Percentiles rank a stretch among this genome's conserved stretches.
phyloP scores from a whole-genome alignment of 352 stramenopile species.

The Globisporangium spinosum region DNA sequence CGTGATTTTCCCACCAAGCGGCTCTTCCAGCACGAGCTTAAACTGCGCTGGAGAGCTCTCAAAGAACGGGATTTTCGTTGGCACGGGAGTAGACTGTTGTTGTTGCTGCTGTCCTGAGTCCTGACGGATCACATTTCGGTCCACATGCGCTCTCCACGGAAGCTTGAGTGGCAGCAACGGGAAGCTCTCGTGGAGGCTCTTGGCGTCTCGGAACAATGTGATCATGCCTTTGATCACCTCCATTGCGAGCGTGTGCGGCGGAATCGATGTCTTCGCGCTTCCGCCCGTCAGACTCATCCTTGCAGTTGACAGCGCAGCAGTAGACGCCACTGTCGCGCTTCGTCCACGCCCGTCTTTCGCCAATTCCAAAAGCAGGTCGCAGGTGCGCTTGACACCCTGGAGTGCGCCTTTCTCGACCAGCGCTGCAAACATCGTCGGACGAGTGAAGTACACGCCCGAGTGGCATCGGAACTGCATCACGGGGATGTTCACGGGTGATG shows the following conservation, averaged over 20 bases:
- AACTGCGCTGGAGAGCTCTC: constrained; percentile 41
- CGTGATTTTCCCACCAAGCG: constrained; percentile 37
- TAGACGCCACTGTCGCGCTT: background rate
- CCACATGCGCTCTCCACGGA: constrained; percentile 33
- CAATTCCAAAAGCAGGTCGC: constrained; percentile 23
- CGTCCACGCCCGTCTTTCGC: constrained; percentile 19
- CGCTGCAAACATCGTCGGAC: constrained; percentile 24
- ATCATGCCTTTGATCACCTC: constrained; percentile 56
- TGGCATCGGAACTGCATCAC: constrained; percentile 25
- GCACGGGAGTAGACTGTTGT: background rate
- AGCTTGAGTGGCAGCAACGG: constrained; percentile 38
- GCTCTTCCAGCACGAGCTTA: constrained; percentile 40
- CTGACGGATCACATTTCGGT: background rate
- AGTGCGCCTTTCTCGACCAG: constrained; percentile 28
- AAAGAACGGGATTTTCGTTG: constrained; percentile 45
- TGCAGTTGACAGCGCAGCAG: background rate
- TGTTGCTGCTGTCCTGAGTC: background rate
- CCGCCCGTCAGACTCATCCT: background rate
- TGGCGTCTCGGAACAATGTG: constrained; percentile 26
- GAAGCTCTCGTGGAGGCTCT: constrained; percentile 26
- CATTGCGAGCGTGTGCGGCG: constrained; percentile 40
- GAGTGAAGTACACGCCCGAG: constrained; percentile 29
- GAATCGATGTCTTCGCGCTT: constrained; percentile 10
- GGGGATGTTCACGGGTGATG: constrained; percentile 15
- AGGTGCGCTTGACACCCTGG: constrained; percentile 27